Evolutionary conservation across 208 protist species (phyloP).

Genomic region (Strigomonas culicis): DNA sequence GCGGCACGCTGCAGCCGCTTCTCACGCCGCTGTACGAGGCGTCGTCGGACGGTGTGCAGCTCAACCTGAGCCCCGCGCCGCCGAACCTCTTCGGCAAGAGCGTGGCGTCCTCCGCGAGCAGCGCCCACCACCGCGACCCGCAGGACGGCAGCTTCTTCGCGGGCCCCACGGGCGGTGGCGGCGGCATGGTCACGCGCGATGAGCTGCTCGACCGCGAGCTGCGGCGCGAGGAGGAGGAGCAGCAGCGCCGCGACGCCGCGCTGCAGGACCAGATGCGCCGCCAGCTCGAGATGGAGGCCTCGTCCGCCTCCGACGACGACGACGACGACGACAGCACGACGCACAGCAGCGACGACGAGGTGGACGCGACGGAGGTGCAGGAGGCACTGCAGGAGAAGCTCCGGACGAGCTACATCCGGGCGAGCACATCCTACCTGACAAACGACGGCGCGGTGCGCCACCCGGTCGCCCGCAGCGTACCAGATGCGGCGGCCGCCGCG

Average conservation of each 20-base stretch:
- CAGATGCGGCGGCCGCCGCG: not conserved
- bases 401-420: slow-evolving; percentile 12
- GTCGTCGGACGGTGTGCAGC: too few species aligned
- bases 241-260: not conserved
- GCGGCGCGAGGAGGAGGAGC: not conserved
- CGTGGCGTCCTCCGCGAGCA: not conserved
- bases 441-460: not conserved
- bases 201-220: too few species aligned
- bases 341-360: slow-evolving; percentile 24
- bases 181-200: too few species aligned
- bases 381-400: slow-evolving; percentile 60
- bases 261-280: too few species aligned
- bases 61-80: too few species aligned
- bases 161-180: not conserved
- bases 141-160: not conserved
- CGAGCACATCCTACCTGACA: slow-evolving; percentile 12
- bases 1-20: too few species aligned
- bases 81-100: too few species aligned
- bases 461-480: not conserved
- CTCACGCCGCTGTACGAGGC: not conserved
- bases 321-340: slow-evolving; percentile 15
- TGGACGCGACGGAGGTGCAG: slow-evolving; percentile 59
- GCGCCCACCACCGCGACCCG: not conserved
- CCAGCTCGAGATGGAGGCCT: too few species aligned
- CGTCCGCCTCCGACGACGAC: not conserved